Evolutionary conservation across 2,329 filamentous ascomycete genomes (phyloP).

Genomic region (Ophiocordyceps camponoti-leonardi): DNA sequence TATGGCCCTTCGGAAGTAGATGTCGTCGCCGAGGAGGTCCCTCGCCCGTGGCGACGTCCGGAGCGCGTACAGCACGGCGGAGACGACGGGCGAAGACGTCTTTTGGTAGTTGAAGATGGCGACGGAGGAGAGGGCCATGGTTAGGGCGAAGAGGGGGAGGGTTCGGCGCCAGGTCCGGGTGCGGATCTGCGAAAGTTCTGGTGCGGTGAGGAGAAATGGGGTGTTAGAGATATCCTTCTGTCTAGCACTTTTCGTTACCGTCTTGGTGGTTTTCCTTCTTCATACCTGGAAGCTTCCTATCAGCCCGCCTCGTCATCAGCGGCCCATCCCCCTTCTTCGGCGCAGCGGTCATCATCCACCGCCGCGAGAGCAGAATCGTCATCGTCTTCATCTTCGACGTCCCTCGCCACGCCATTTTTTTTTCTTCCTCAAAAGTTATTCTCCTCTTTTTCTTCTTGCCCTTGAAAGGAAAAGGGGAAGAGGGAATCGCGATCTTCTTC

Average conservation of each 20-base stretch:
- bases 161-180: constrained; percentile 50
- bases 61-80: constrained; percentile 77
- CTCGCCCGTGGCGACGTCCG: constrained; percentile 63
- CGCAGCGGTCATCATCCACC: constrained; percentile 29
- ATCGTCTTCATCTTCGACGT: not conserved
- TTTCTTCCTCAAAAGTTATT: no score
- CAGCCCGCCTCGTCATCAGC: constrained; percentile 45
- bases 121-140: constrained; percentile 54
- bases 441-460: no score
- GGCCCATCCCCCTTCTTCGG: constrained; percentile 44
- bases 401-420: not conserved
- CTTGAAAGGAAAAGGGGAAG: no score
- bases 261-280: not conserved
- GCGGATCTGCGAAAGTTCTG: constrained; percentile 12
- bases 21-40: constrained; percentile 67
- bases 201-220: not conserved
- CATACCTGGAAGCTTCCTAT: constrained; percentile 48
- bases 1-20: constrained; percentile 63
- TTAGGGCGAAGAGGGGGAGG: constrained; percentile 61
- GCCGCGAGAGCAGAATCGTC: constrained; percentile 16
- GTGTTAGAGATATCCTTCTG: constrained; percentile 9
- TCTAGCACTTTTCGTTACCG: not conserved
- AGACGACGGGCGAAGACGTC: constrained; percentile 70
- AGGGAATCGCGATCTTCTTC: no score
- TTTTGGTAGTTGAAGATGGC: constrained; percentile 99